These are phyloP conservation scores for Venturia asperata DNA, from an alignment of 2,329 filamentous ascomycete genomes.

Conservation along the genomic window DNA sequence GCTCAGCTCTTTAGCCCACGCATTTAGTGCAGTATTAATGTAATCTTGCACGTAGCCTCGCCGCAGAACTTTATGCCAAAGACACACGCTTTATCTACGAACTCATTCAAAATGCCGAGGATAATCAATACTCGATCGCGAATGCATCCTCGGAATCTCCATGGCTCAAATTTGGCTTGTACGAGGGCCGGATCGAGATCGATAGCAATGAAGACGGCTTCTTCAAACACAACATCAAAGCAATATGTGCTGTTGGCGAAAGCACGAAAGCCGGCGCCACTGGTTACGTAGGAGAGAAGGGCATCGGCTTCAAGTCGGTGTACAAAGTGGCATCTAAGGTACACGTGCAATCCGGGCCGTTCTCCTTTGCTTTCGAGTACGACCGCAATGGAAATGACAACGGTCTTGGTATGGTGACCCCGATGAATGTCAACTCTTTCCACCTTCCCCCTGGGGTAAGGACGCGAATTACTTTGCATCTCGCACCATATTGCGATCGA, in stretches of 20 bases:
- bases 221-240: conserved; percentile 29
- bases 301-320: conserved; percentile 34
- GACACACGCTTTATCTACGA: conserved; percentile 28
- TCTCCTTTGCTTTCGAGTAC: conserved; percentile 34
- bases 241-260: conserved; percentile 34
- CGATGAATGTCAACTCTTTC: conserved; percentile 27
- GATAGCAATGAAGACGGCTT: conserved; percentile 42
- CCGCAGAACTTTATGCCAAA: conserved; percentile 26
- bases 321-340: conserved; percentile 32
- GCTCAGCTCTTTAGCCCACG: no score
- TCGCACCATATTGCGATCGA: conserved; percentile 1
- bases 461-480: conserved; percentile 24
- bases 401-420: conserved; percentile 48
- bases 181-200: conserved; percentile 32
- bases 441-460: conserved; percentile 20
- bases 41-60: conserved; percentile 22
- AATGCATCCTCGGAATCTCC: background rate
- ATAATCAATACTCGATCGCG: conserved; percentile 29
- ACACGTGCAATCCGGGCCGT: conserved; percentile 35
- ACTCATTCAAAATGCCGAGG: conserved; percentile 39
- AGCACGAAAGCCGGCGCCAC: conserved; percentile 31
- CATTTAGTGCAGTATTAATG: no score
- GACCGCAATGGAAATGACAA: conserved; percentile 24
- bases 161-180: conserved; percentile 26
- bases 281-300: conserved; percentile 33